A percentile compares a stretch with the other conserved stretches of the same genome.
Evolutionary conservation across 2,329 filamentous ascomycete species (phyloP).

Genomic region (Taxawa tesnikishii): DNA sequence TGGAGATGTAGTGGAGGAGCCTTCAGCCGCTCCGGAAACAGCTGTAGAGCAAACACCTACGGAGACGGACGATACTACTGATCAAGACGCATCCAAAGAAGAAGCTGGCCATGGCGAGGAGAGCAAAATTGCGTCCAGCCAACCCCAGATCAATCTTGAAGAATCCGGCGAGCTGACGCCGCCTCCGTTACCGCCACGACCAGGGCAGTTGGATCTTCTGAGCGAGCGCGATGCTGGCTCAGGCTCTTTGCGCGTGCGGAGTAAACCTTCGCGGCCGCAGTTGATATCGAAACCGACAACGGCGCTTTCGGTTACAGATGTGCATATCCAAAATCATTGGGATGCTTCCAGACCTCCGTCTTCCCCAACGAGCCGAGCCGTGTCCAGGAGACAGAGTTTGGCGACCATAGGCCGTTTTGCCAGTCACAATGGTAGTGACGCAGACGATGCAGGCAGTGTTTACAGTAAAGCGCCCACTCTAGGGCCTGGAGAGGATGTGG

Average conservation of each 20-base stretch:
- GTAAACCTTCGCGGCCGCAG: slow-evolving; percentile 24
- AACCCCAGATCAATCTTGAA: not conserved
- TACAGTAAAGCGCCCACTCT: slow-evolving; percentile 53
- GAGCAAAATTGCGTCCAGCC: not conserved
- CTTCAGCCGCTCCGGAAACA: not conserved
- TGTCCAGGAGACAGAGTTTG: slow-evolving; percentile 27
- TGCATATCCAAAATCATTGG: slow-evolving; percentile 62
- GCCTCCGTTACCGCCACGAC: slow-evolving; percentile 24
- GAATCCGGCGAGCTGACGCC: slow-evolving; percentile 20
- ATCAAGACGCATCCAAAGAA: not conserved
- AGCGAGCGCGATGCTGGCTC: slow-evolving; percentile 14
- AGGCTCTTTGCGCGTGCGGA: slow-evolving; percentile 20
- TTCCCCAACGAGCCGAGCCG: slow-evolving; percentile 16
- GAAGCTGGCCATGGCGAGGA: not conserved
- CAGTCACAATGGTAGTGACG: slow-evolving; percentile 39
- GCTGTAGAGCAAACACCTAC: not conserved
- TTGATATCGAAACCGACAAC: slow-evolving; percentile 62
- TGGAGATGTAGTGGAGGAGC: not conserved
- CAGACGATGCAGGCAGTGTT: slow-evolving; percentile 53
- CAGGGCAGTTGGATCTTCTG: slow-evolving; percentile 15
- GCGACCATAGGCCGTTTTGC: slow-evolving; percentile 27
- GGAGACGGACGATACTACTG: no score
- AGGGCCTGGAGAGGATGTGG: slow-evolving; percentile 57
- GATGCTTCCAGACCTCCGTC: slow-evolving; percentile 28
- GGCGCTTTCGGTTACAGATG: slow-evolving; percentile 68